Evolutionary conservation across 495 filamentous ascomycete genomes (phyloP), one percentile per base, ranked within the genome.

Genomic region (Polyplosphaeria fusca): DNA sequence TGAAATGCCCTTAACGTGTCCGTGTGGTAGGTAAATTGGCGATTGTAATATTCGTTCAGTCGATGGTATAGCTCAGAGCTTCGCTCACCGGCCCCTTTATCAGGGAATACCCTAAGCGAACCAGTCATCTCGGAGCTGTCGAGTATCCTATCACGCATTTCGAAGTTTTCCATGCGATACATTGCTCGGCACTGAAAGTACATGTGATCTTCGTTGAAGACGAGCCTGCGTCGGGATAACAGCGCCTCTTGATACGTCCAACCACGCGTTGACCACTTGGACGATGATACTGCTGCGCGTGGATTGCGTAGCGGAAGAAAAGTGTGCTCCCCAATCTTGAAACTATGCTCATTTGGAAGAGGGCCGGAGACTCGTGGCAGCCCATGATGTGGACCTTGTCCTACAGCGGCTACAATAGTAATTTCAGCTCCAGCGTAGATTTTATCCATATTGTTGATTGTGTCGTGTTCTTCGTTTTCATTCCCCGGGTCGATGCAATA

Each of bases 391-490:
- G 42, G 42, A 14, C 22, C 18, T 20, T 2, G 16, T 2, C 42
- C 42, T 5, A 22, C 42, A 4, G 5, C 16, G 4, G 42, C 4
- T n/a, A 45, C 18, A 22, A 45, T 45, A 2, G 42, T 45, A 13
- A 45, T 13, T 23, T 19, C 42, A 4, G 42, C 42, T 16, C 18
- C 18, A 20, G 5, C 4, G 18, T 45, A 45, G 4, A 45, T 45
- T 14, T 45, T 45, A 22, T 45, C 42, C 42, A 45, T 45, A 23
- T 22, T 45, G 42, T 22, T 16, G 42, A 45, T 22, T 14, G 24
- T 16, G 3, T 45, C 16, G 14, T 45, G 42, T 22, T 22, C 14
- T 22, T 45, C 42, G 4, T 19, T 23, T 2, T 16, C 5, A 14
- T 45, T 22, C 16, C 4, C 24, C 14, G 19, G 42, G 42, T 45